These are phyloP conservation scores for Nannochloropsis salina DNA, from an alignment of 108 stramenopile genomes.

Conservation along the genomic window DNA sequence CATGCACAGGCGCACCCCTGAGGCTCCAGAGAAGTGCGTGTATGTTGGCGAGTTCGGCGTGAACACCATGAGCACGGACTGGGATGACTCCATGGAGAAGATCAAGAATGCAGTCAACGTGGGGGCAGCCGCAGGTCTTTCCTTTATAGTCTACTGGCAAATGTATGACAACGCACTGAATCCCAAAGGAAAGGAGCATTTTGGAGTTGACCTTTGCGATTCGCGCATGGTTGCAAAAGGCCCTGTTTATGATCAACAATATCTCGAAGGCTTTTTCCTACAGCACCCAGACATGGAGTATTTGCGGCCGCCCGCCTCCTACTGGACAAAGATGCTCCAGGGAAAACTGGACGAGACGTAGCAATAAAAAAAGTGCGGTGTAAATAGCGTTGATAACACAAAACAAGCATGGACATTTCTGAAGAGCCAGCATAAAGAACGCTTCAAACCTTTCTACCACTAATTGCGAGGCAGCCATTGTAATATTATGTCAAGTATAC, in stretches of 20 bases:
- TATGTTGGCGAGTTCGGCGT: not conserved
- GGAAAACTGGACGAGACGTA: constrained; percentile 12
- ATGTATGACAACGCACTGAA: constrained; percentile 14
- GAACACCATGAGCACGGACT: constrained; percentile 6
- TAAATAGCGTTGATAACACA: too few relatives aligned
- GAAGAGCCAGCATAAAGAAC: too few relatives aligned
- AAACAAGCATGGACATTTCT: too few relatives aligned
- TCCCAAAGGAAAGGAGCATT: not conserved
- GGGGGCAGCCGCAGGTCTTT: not conserved
- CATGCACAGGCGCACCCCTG: not conserved
- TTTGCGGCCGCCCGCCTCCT: not conserved
- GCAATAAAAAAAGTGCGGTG: not conserved
- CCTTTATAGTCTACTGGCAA: constrained; percentile 14
- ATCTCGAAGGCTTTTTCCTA: constrained; percentile 11
- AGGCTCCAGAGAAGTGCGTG: not conserved
- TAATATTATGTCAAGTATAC: too few relatives aligned
- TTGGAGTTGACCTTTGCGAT: not conserved
- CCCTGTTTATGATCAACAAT: constrained; percentile 11
- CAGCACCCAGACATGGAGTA: constrained; percentile 6
- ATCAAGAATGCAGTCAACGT: not conserved
- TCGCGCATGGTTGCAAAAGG: not conserved
- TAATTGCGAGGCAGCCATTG: too few relatives aligned
- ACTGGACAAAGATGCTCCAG: not conserved
- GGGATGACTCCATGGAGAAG: constrained; percentile 9
- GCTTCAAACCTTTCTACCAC: too few relatives aligned